Conservation (phyloP, 352 stramenopile genomes). For the Achlya hypogyna region DNA sequence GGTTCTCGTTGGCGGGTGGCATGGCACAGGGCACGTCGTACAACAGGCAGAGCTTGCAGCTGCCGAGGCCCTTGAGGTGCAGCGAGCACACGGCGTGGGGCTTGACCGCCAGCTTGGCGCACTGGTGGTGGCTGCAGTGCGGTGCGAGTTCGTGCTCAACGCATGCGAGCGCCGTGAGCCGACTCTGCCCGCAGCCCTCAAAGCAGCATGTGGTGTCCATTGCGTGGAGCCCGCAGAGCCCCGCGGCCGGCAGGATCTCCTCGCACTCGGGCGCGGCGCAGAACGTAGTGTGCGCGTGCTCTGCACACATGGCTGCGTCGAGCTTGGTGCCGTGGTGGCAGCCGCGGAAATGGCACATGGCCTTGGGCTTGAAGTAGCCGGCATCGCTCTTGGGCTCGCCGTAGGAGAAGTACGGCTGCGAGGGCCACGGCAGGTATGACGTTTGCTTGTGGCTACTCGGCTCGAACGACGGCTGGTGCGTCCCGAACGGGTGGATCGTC, state of each 20-base stretch:
- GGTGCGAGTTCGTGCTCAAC: constrained; percentile 32
- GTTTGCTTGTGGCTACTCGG: background rate
- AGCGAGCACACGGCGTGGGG: constrained; percentile 29
- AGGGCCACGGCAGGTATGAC: background rate
- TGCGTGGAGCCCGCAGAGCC: constrained; percentile 51
- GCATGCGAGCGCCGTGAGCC: constrained; percentile 32
- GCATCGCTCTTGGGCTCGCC: background rate
- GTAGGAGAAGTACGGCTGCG: background rate
- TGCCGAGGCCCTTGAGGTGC: constrained; percentile 36
- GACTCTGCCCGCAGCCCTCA: constrained; percentile 40
- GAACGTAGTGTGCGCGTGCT: constrained; percentile 41
- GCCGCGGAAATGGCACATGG: background rate
- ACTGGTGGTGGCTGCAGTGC: constrained; percentile 47
- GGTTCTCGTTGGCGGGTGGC: background rate
- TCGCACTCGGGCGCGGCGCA: constrained; percentile 55
- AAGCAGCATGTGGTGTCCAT: constrained; percentile 46
- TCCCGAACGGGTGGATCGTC: constrained; percentile 12
- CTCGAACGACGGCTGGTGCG: background rate
- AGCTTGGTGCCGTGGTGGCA: background rate
- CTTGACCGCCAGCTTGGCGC: constrained; percentile 48
- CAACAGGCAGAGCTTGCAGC: constrained; percentile 12
- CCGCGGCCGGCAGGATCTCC: constrained; percentile 37
- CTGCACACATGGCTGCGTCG: constrained; percentile 30
- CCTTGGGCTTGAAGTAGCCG: background rate
- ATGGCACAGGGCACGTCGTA: constrained; percentile 35